phyloP scores from a whole-genome alignment of 2,329 filamentous ascomycete genomes.

The Apiospora pterosperma region DNA sequence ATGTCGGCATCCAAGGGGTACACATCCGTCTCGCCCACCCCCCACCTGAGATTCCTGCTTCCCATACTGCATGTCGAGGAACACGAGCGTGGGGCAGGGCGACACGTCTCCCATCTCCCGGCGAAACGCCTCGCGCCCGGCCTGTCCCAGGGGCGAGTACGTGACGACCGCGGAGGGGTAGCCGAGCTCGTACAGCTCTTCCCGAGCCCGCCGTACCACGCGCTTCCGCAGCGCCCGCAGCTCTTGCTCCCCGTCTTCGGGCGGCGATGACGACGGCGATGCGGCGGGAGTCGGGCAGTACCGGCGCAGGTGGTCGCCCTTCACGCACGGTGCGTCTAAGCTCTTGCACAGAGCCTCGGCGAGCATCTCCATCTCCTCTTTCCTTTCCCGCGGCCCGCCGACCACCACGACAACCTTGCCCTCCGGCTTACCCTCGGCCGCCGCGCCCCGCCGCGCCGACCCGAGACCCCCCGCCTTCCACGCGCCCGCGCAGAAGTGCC shows the following conservation, averaged over 20 bases:
- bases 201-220: slow-evolving; percentile 18
- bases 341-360: slow-evolving; percentile 25
- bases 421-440: too few species aligned
- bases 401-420: slow-evolving; percentile 29
- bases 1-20: background rate
- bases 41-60: background rate
- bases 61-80: slow-evolving; percentile 32
- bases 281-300: too few species aligned
- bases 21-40: background rate
- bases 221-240: slow-evolving; percentile 29
- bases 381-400: slow-evolving; percentile 37
- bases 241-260: slow-evolving; percentile 29
- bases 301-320: slow-evolving; percentile 37
- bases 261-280: slow-evolving; percentile 27
- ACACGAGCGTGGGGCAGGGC: slow-evolving; percentile 24
- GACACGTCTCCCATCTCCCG: slow-evolving; percentile 13
- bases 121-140: slow-evolving; percentile 31
- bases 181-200: slow-evolving; percentile 23
- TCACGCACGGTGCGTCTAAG: slow-evolving; percentile 32
- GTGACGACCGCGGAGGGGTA: slow-evolving; percentile 29
- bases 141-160: slow-evolving; percentile 34
- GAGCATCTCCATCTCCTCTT: slow-evolving; percentile 37
- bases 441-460: too few species aligned
- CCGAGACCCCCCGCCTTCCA: slow-evolving; percentile 38
- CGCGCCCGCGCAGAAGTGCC: slow-evolving; percentile 29